These are phyloP conservation scores for Moelleriella libera DNA, from an alignment of 2,329 filamentous ascomycete genomes.

Conservation along the genomic window DNA sequence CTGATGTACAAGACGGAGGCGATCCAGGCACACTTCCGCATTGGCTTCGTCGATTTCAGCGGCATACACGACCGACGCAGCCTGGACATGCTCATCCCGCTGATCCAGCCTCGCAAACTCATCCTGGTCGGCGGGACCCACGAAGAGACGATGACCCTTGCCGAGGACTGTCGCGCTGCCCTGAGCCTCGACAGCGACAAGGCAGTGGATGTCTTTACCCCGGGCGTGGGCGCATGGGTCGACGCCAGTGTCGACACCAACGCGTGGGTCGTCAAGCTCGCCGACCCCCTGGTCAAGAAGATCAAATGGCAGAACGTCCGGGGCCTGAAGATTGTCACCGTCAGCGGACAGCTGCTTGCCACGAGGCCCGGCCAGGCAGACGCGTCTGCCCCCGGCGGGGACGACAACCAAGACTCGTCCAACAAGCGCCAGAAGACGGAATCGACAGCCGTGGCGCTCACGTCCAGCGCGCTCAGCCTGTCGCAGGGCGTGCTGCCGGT, in stretches of 20 bases:
- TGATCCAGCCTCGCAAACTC: slow-evolving; percentile 87
- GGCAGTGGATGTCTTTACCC: slow-evolving; percentile 66
- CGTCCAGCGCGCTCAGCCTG: slow-evolving; percentile 5
- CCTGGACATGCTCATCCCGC: slow-evolving; percentile 83
- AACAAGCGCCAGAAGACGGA: slow-evolving; percentile 37
- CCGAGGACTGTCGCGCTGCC: slow-evolving; percentile 64
- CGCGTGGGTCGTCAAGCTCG: slow-evolving; percentile 88
- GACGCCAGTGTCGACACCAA: slow-evolving; percentile 96
- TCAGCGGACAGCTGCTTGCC: slow-evolving; percentile 55
- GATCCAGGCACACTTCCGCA: slow-evolving; percentile 55
- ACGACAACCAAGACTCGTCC: slow-evolving; percentile 29
- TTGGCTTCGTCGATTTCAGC: slow-evolving; percentile 83
- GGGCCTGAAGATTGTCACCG: slow-evolving; percentile 79
- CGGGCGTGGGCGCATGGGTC: slow-evolving; percentile 55
- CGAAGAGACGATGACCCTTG: slow-evolving; percentile 66
- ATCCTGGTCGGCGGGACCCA: slow-evolving; percentile 76
- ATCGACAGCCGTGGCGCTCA: slow-evolving; percentile 10
- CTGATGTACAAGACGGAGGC: slow-evolving; percentile 49
- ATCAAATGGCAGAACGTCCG: slow-evolving; percentile 92
- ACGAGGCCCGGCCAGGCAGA: slow-evolving; percentile 6
- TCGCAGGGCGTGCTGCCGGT: slow-evolving; percentile 24
- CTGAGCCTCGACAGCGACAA: slow-evolving; percentile 33
- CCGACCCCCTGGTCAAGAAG: slow-evolving; percentile 68
- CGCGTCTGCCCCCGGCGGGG: slow-evolving; percentile 20
- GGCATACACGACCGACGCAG: slow-evolving; percentile 89